phyloP scores from a whole-genome alignment of 768 basidiomycete genomes.

The Hygrophoropsis aurantiaca region DNA sequence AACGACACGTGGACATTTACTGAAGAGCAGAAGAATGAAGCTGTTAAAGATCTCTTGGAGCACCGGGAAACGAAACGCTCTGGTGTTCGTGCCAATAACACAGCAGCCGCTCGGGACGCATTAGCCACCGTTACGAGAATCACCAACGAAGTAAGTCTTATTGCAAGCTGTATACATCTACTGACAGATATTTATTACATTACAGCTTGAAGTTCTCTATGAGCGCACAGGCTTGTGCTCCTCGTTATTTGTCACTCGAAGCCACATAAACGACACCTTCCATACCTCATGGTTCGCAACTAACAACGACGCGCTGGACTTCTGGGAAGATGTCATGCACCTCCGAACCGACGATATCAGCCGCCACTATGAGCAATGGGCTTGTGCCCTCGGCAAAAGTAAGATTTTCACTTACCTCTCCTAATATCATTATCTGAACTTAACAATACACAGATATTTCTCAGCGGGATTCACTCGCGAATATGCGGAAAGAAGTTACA shows the following conservation, averaged over 20 bases:
- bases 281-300: background rate
- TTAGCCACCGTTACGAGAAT: background rate
- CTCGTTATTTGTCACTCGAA: background rate
- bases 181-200: background rate
- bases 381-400: background rate
- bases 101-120: slow-evolving; percentile 1
- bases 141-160: background rate
- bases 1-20: background rate
- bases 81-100: background rate
- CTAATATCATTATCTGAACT: background rate
- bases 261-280: background rate
- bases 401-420: no score
- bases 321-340: slow-evolving; percentile 1
- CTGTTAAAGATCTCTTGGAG: background rate
- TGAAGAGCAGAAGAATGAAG: background rate
- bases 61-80: background rate
- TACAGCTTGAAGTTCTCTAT: background rate
- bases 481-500: background rate
- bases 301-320: background rate
- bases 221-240: background rate
- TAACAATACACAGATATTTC: background rate
- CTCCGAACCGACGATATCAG: background rate
- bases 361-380: slow-evolving; percentile 3
- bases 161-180: background rate
- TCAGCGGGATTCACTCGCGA: background rate